Conservation (phyloP, 176 grass and related monocot genomes). For the Oryza brachyantha region DNA sequence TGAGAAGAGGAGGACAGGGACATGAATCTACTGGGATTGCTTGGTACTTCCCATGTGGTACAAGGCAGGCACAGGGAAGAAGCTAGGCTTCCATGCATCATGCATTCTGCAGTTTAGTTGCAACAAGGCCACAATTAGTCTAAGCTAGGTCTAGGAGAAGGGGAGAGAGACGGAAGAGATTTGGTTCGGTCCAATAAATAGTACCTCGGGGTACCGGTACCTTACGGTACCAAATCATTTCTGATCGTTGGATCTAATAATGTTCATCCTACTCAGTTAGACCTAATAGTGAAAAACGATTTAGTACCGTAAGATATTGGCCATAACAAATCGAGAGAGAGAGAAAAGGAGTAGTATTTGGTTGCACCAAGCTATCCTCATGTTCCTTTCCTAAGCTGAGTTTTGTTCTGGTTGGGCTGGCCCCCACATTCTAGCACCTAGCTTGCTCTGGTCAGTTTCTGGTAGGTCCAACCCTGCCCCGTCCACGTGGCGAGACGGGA, state of each 20-base stretch:
- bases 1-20: slow-evolving; percentile 32
- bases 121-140: background rate
- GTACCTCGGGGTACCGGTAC: too few relatives aligned
- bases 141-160: background rate
- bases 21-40: background rate
- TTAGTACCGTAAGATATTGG: too few relatives aligned
- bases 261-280: too few relatives aligned
- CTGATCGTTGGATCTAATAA: too few relatives aligned
- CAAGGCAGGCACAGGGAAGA: too few relatives aligned
- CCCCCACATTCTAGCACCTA: background rate
- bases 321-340: too few relatives aligned
- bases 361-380: background rate
- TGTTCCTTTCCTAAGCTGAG: background rate
- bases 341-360: too few relatives aligned
- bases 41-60: background rate
- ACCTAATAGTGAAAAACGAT: too few relatives aligned
- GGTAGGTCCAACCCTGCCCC: background rate
- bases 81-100: too few relatives aligned
- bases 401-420: background rate
- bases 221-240: too few relatives aligned
- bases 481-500: background rate
- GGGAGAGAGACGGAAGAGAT: too few relatives aligned
- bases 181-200: too few relatives aligned
- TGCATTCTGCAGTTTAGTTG: background rate
- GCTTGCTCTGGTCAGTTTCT: background rate